Evolutionary conservation across 176 grass and related monocot species (phyloP).

Genomic region (Eremochloa ophiuroides): DNA sequence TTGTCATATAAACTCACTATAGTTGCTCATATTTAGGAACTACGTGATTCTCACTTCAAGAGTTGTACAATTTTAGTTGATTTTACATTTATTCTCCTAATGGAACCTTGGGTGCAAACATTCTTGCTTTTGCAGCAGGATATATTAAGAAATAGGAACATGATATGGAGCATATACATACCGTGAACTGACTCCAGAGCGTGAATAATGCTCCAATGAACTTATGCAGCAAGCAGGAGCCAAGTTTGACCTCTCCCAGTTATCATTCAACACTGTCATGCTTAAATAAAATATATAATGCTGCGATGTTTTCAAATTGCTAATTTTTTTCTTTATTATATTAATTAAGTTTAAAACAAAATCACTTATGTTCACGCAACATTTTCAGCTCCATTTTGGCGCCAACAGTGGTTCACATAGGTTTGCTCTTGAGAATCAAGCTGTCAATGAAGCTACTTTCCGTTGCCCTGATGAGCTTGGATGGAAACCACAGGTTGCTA

Average conservation of each 20-base stretch:
- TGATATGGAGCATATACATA: not conserved
- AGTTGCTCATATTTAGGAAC: not conserved
- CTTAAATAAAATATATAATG: not conserved
- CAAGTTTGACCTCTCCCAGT: not conserved
- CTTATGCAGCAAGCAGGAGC: not conserved
- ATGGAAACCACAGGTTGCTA: slow-evolving; percentile 82
- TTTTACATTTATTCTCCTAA: not conserved
- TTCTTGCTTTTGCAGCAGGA: not conserved
- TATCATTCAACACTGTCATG: not conserved
- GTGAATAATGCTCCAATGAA: not conserved
- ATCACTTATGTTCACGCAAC: slow-evolving; percentile 8
- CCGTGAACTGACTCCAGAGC: not conserved
- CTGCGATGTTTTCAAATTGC: not conserved
- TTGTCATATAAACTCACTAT: not conserved
- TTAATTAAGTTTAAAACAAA: not conserved
- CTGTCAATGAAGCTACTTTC: slow-evolving; percentile 81
- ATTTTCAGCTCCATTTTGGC: slow-evolving; percentile 75
- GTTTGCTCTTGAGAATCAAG: slow-evolving; percentile 77
- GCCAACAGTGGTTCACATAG: slow-evolving; percentile 68
- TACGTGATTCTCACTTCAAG: not conserved
- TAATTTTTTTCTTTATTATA: not conserved
- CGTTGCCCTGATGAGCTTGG: slow-evolving; percentile 78
- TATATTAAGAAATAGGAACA: not conserved
- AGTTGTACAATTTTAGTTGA: not conserved
- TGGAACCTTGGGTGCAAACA: not conserved